Evolutionary conservation across 2,329 filamentous ascomycete genomes (phyloP).

Genomic region (Penicillium crustosum): DNA sequence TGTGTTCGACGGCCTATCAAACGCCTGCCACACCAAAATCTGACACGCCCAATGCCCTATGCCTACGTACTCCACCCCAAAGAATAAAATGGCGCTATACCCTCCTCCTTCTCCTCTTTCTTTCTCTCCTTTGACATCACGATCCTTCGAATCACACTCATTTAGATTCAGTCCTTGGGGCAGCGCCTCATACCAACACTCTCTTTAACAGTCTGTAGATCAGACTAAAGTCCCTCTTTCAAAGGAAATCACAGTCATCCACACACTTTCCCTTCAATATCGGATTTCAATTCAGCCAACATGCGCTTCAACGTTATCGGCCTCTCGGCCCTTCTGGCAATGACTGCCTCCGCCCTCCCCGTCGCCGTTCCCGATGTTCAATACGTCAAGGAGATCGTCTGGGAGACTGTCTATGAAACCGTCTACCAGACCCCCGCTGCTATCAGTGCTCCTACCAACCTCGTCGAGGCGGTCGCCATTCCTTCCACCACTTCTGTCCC

Average conservation of each 20-base stretch:
- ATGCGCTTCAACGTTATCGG: slow-evolving; percentile 14
- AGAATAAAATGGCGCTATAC: slow-evolving; percentile 9
- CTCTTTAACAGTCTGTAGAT: slow-evolving; percentile 13
- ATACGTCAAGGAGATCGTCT: slow-evolving; percentile 2
- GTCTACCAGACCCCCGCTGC: not conserved
- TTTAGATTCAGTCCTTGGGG: slow-evolving; percentile 7
- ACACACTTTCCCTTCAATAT: not conserved
- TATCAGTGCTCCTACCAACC: not conserved
- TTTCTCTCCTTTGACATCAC: slow-evolving; percentile 4
- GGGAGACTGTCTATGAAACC: slow-evolving; percentile 10
- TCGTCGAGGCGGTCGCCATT: not conserved
- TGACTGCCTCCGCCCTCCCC: slow-evolving; percentile 13
- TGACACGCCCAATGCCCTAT: slow-evolving; percentile 1
- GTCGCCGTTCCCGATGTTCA: slow-evolving; percentile 2
- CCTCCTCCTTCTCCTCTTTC: not conserved
- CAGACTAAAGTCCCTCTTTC: slow-evolving; percentile 7
- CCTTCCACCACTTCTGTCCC: not conserved
- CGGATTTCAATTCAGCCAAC: slow-evolving; percentile 5
- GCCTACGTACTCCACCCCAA: slow-evolving; percentile 1
- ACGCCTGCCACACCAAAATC: not conserved
- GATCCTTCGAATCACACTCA: slow-evolving; percentile 11
- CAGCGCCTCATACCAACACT: slow-evolving; percentile 6
- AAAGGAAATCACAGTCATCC: not conserved
- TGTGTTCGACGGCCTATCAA: not conserved
- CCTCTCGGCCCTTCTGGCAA: slow-evolving; percentile 12